Base-by-base conservation (phyloP, 805 yeast species). In the Candida piceae region DNA sequence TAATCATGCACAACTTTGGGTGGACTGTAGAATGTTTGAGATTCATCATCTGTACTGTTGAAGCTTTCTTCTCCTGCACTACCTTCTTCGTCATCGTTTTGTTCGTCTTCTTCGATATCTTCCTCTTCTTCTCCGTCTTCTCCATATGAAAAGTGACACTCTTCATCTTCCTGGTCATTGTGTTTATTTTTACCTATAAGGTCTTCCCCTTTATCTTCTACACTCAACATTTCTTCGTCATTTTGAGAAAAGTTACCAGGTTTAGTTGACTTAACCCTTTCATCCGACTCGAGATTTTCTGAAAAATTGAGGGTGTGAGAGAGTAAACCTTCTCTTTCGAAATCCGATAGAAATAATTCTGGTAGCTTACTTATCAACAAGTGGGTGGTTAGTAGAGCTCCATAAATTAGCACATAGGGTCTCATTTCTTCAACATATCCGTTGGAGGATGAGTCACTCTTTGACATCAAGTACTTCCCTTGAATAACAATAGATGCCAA, bases 321-420 rank as follows among this genome's bases (percentile, higher is more conserved):
- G 4, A 80, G 53, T n/a, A 83, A 57, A 0, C 96, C 96, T 49
- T 86, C 94, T 38, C 84, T 70, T 48, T 74, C 81, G 43, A 86
- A 74, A 7, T 64, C 67, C 0, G 55, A 49, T 5, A 77, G 50
- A 38, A 73, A 78, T 1, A 56, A 40, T 1, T 58, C 60, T 0
- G 80, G 70, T 13, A 70, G 60, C 30, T 69, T 66, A 5, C 57
- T 55, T 0, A 76, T 58, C 34, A 84, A 53, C 2, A 56, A 41
- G 7, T 66, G 61, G 1, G 77, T 63, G 11, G 80, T 57, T 2
- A 71, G 58, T 10, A 83, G 57, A 0, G 82, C 67, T 5, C 78
- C 78, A 28, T 72, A 59, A 2, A 80, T 58, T 12, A 77, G 54
- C 6, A 69, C 51, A 40, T 65, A 67, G 1, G 68, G 55, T 33